These are phyloP conservation scores for Favolaschia claudopus DNA, from an alignment of 768 basidiomycete genomes.

Conservation along the genomic window DNA sequence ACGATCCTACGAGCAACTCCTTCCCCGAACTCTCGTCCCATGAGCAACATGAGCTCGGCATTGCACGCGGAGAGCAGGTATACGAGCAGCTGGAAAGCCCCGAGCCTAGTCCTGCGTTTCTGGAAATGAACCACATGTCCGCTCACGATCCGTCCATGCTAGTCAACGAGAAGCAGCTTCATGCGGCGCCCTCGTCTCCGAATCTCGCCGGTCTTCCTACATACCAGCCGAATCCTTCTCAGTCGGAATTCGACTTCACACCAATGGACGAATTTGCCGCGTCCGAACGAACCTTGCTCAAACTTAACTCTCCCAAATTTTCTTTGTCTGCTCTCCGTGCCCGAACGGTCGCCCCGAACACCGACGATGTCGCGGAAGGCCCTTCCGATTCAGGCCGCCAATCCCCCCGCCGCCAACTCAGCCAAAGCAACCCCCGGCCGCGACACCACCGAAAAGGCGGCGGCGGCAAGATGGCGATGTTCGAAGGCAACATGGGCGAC, in stretches of 20 bases:
- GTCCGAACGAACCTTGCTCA: slow-evolving; percentile 71
- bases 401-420: slow-evolving; percentile 84
- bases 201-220: slow-evolving; percentile 62
- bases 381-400: slow-evolving; percentile 39
- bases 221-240: slow-evolving; percentile 69
- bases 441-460: slow-evolving; percentile 64
- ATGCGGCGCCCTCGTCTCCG: slow-evolving; percentile 36
- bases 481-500: slow-evolving; percentile 69
- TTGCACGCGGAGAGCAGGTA: slow-evolving; percentile 33
- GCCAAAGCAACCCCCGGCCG: slow-evolving; percentile 78
- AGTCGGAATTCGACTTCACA: slow-evolving; percentile 73
- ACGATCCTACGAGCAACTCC: slow-evolving; percentile 39
- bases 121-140: slow-evolving; percentile 48
- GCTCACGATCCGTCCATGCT: slow-evolving; percentile 60
- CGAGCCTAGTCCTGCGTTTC: slow-evolving; percentile 34
- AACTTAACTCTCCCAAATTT: slow-evolving; percentile 61
- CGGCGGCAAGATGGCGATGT: slow-evolving; percentile 89
- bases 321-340: slow-evolving; percentile 36
- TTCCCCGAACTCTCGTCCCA: slow-evolving; percentile 53
- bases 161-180: slow-evolving; percentile 31
- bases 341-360: slow-evolving; percentile 23
- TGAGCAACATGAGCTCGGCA: slow-evolving; percentile 56
- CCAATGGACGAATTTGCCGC: slow-evolving; percentile 80
- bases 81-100: slow-evolving; percentile 28
- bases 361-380: slow-evolving; percentile 25